These are phyloP conservation scores for Monilinia aucupariae DNA, from an alignment of 2,329 filamentous ascomycete species.

Conservation along the genomic window DNA sequence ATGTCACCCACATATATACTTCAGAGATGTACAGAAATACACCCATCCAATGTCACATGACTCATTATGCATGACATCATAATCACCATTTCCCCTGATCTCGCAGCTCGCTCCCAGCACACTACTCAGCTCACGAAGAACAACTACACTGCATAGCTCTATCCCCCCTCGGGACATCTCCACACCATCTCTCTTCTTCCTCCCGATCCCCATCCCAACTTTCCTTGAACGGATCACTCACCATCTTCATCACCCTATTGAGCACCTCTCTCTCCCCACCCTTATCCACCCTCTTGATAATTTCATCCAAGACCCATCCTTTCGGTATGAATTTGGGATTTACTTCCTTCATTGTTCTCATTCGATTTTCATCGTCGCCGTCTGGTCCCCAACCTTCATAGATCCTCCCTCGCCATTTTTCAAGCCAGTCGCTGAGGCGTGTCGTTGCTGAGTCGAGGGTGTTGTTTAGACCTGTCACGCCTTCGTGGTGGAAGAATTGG, in stretches of 20 bases:
- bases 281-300: slow-evolving; percentile 85
- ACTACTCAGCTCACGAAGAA: slow-evolving; percentile 57
- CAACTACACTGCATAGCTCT: slow-evolving; percentile 92
- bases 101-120: not conserved
- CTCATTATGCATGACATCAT: not conserved
- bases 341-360: slow-evolving; percentile 70
- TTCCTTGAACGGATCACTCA: slow-evolving; percentile 78
- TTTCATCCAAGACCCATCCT: slow-evolving; percentile 87
- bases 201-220: slow-evolving; percentile 63
- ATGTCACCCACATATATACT: not conserved
- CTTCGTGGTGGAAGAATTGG: slow-evolving; percentile 76
- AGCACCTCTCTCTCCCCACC: slow-evolving; percentile 76
- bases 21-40: not conserved
- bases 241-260: slow-evolving; percentile 73
- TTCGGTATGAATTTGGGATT: slow-evolving; percentile 93
- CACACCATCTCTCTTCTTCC: slow-evolving; percentile 78
- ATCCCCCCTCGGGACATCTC: slow-evolving; percentile 73
- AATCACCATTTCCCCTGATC: not conserved
- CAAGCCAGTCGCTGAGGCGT: slow-evolving; percentile 72
- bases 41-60: not conserved
- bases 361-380: slow-evolving; percentile 49
- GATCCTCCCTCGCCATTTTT: slow-evolving; percentile 66
- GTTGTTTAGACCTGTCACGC: slow-evolving; percentile 50
- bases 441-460: slow-evolving; percentile 60
- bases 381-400: slow-evolving; percentile 68